These are phyloP conservation scores for Taphrina flavorubra DNA, from an alignment of 1,139 yeast genomes.

Conservation along the genomic window DNA sequence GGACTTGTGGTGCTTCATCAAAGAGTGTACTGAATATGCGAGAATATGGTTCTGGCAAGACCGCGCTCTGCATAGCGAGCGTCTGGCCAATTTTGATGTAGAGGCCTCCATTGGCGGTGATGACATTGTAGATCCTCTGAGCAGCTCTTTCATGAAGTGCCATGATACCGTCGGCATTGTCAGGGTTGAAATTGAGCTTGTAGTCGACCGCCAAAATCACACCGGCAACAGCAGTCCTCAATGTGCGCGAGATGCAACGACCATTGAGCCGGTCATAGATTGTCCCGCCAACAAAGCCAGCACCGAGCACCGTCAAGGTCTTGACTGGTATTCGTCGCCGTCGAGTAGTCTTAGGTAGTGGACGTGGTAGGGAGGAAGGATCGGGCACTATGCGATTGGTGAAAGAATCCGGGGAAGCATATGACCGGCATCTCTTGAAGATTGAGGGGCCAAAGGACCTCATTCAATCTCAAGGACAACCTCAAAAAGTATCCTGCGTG, in stretches of 20 bases:
- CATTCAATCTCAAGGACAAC: not conserved
- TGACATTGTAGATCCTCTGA: constrained; percentile 60
- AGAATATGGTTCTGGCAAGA: constrained; percentile 69
- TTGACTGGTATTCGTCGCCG: constrained; percentile 31
- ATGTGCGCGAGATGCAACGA: constrained; percentile 56
- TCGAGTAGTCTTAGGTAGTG: constrained; percentile 10
- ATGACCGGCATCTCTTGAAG: constrained; percentile 18
- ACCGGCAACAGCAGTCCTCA: constrained; percentile 59
- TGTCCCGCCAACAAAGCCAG: not conserved
- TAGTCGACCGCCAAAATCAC: constrained; percentile 66
- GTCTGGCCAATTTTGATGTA: constrained; percentile 80
- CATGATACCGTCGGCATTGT: constrained; percentile 56
- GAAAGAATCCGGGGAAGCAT: constrained; percentile 28
- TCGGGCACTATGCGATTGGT: constrained; percentile 34
- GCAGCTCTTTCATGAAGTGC: constrained; percentile 68
- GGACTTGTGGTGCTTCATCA: constrained; percentile 73
- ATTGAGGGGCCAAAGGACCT: constrained; percentile 15
- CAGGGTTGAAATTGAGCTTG: constrained; percentile 55
- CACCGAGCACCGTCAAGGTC: constrained; percentile 15
- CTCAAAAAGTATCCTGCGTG: too few relatives aligned
- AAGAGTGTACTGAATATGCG: constrained; percentile 62
- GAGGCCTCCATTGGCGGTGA: constrained; percentile 68
- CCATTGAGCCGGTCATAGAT: constrained; percentile 50
- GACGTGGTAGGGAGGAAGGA: constrained; percentile 26
- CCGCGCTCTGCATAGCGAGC: constrained; percentile 70